Percentiles rank a stretch among this genome's conserved stretches.
phyloP scores from a whole-genome alignment of 768 basidiomycete genomes.

The Chalciporus sphaerocephalus region DNA sequence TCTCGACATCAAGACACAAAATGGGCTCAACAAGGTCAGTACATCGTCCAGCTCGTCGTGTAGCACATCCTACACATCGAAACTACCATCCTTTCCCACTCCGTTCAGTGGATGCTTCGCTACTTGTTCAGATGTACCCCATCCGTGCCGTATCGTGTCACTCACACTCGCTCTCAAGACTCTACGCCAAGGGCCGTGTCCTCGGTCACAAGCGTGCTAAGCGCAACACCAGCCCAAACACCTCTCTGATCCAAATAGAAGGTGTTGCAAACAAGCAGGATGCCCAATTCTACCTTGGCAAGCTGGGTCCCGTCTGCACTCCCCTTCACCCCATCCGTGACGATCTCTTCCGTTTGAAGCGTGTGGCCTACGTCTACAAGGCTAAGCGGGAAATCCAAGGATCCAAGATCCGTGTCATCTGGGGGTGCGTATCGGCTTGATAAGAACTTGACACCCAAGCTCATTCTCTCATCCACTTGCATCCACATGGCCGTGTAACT shows the following conservation, averaged over 20 bases:
- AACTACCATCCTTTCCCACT: constrained; percentile 1
- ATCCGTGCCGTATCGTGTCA: constrained; percentile 1
- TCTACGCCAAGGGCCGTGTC: constrained; percentile 95
- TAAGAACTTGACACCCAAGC: background rate
- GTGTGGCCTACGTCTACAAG: constrained; percentile 96
- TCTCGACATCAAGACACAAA: constrained; percentile 38
- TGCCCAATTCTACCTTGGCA: constrained; percentile 97
- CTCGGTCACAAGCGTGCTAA: constrained; percentile 98
- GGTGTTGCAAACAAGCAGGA: constrained; percentile 92
- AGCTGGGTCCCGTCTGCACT: constrained; percentile 51
- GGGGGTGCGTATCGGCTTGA: constrained; percentile 66
- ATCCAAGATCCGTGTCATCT: constrained; percentile 95
- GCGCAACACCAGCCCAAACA: constrained; percentile 94
- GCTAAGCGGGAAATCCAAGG: constrained; percentile 93
- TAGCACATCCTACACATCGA: background rate
- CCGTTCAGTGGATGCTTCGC: constrained; percentile 14
- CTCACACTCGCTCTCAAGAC: constrained; percentile 44
- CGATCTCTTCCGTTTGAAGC: constrained; percentile 41
- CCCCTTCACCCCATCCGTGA: background rate
- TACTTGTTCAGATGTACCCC: constrained; percentile 11
- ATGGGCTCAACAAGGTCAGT: constrained; percentile 82
- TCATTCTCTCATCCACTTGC: background rate
- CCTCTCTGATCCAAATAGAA: constrained; percentile 95
- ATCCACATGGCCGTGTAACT: constrained; percentile 66
- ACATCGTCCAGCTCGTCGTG: constrained; percentile 5